phyloP scores from a whole-genome alignment of 345 rosid genomes.

The Citrus hindsii region DNA sequence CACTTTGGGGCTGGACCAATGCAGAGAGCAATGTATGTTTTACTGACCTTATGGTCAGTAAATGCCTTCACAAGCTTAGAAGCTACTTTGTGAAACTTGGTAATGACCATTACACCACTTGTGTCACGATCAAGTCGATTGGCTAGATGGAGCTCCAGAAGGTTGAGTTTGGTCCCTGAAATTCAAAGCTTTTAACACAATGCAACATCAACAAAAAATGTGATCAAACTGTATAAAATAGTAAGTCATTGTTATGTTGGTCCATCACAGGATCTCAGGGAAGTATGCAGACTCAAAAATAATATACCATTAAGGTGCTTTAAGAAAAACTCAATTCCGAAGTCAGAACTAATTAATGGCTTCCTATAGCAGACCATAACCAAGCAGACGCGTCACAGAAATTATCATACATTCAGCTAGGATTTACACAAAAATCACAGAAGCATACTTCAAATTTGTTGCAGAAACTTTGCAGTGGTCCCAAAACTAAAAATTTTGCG shows the following conservation, averaged over 20 bases:
- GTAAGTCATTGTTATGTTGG: too few species aligned
- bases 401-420: neutral
- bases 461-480: neutral
- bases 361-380: neutral
- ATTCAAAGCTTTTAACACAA: neutral
- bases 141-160: conserved; percentile 70
- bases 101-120: conserved; percentile 79
- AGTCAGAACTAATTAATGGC: too few species aligned
- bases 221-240: neutral
- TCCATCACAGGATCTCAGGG: too few species aligned
- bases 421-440: neutral
- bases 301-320: neutral
- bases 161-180: conserved; percentile 25
- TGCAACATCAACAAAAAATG: conserved; percentile 1
- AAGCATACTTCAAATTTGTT: neutral
- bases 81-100: conserved; percentile 85
- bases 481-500: neutral
- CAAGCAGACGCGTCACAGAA: neutral
- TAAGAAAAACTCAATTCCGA: neutral
- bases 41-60: conserved; percentile 63
- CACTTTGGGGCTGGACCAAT: conserved; percentile 65
- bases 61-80: conserved; percentile 81
- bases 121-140: conserved; percentile 94
- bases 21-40: conserved; percentile 75
- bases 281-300: neutral